Conservation (phyloP, 1,139 yeast genomes). For the Zhuliangozyma blackwelliae region DNA sequence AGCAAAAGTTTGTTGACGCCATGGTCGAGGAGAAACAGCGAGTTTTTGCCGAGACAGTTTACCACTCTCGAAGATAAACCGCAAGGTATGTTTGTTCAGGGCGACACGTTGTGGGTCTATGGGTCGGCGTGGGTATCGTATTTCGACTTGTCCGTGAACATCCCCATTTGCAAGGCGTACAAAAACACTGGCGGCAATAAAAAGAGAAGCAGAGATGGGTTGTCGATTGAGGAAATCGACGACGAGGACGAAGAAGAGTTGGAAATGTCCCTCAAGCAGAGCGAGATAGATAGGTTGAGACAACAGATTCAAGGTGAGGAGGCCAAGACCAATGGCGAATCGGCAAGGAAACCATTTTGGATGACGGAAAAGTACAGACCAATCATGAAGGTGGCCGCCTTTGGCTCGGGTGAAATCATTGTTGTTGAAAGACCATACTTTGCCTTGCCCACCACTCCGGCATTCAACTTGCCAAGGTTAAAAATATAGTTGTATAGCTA, state of each 20-base stretch:
- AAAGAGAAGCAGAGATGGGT: conserved; percentile 65
- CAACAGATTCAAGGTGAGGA: conserved; percentile 25
- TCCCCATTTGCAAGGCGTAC: conserved; percentile 41
- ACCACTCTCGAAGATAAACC: conserved; percentile 62
- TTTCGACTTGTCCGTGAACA: conserved; percentile 61
- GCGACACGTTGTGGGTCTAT: conserved; percentile 65
- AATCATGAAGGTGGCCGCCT: conserved; percentile 55
- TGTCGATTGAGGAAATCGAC: conserved; percentile 36
- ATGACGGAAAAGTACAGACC: conserved; percentile 75
- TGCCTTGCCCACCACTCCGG: conserved; percentile 58
- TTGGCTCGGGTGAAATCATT: conserved; percentile 58
- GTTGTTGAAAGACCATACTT: conserved; percentile 76
- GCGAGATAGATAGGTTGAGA: conserved; percentile 26
- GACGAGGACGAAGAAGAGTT: conserved; percentile 20
- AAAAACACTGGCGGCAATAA: conserved; percentile 26
- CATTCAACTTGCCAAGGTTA: conserved; percentile 70
- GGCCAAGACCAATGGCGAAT: conserved; percentile 9
- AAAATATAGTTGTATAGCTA: conserved; percentile 32
- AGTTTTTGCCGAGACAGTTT: conserved; percentile 66
- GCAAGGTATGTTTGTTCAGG: conserved; percentile 58
- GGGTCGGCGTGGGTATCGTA: conserved; percentile 83
- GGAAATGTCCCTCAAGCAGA: conserved; percentile 28
- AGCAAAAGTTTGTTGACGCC: conserved; percentile 46
- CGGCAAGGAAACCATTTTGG: conserved; percentile 55
- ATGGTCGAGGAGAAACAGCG: conserved; percentile 82